A percentile compares a stretch with the other conserved stretches of the same genome.
phyloP scores from a whole-genome alignment of 495 filamentous ascomycete species.

The Aspergillus conjunctus region DNA sequence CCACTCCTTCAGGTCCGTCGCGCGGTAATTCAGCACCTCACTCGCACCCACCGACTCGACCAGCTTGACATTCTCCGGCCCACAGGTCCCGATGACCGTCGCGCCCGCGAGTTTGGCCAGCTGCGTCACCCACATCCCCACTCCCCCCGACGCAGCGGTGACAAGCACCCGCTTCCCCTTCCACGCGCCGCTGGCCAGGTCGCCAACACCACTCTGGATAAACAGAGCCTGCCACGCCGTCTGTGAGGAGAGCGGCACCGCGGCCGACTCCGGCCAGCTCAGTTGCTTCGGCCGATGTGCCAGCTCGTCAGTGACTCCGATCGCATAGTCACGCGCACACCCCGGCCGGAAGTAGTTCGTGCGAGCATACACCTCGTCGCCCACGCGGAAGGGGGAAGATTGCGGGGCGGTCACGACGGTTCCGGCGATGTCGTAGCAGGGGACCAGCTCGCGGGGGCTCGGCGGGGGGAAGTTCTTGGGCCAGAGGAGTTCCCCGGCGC shows the following conservation, averaged over 20 bases:
- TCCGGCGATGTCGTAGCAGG: constrained; percentile 56
- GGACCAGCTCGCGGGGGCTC: constrained; percentile 39
- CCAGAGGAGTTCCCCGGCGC: constrained; percentile 59
- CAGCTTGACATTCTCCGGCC: constrained; percentile 43
- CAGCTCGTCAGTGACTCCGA: constrained; percentile 48
- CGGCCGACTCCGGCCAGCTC: constrained; percentile 48
- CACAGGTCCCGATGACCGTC: constrained; percentile 44
- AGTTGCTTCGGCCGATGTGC: constrained; percentile 40
- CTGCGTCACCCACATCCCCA: constrained; percentile 61
- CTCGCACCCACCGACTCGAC: constrained; percentile 48
- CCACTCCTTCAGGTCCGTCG: constrained; percentile 40
- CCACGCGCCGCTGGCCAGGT: constrained; percentile 12
- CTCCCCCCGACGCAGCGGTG: constrained; percentile 53
- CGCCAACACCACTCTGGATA: constrained; percentile 35
- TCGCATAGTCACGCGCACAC: constrained; percentile 47
- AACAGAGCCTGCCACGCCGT: constrained; percentile 59
- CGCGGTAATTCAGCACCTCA: constrained; percentile 51
- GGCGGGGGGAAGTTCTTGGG: constrained; percentile 42
- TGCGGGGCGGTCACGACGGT: constrained; percentile 44
- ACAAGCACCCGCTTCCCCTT: constrained; percentile 48
- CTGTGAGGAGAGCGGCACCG: constrained; percentile 48
- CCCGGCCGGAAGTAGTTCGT: constrained; percentile 43
- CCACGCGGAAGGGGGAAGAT: constrained; percentile 47
- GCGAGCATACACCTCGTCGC: constrained; percentile 54
- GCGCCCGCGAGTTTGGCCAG: constrained; percentile 49